Conservation (phyloP, 768 basidiomycete species). For the Hydnomerulius pinastri region DNA sequence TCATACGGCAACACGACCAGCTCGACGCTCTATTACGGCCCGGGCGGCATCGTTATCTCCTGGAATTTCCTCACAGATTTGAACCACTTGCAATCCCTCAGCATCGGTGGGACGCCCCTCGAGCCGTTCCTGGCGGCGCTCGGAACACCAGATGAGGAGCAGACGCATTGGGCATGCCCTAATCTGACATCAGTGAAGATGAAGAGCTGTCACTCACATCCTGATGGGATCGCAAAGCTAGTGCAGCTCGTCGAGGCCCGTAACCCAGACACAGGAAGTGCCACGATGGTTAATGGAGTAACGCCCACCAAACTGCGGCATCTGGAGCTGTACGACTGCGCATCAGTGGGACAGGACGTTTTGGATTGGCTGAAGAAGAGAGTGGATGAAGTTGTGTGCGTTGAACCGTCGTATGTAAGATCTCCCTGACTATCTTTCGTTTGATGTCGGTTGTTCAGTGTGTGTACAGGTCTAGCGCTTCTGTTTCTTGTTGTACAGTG, state of each 20-base stretch:
- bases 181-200: constrained; percentile 58
- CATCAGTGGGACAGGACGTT: constrained; percentile 66
- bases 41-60: constrained; percentile 57
- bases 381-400: constrained; percentile 62
- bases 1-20: constrained; percentile 49
- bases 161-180: constrained; percentile 63
- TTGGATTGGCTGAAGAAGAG: constrained; percentile 64
- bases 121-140: constrained; percentile 64
- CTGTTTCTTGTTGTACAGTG: constrained; percentile 3
- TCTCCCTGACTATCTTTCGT: constrained; percentile 21
- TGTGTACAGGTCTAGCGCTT: constrained; percentile 2
- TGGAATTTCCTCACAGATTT: constrained; percentile 71
- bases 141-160: constrained; percentile 61
- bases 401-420: constrained; percentile 56
- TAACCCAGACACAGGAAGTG: constrained; percentile 53
- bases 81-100: constrained; percentile 55
- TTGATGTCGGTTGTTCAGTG: neutral
- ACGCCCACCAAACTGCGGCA: constrained; percentile 53
- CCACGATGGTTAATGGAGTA: constrained; percentile 43
- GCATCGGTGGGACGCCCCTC: constrained; percentile 64
- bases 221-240: constrained; percentile 65
- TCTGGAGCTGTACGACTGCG: constrained; percentile 69
- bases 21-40: constrained; percentile 57
- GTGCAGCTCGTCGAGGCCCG: constrained; percentile 72
- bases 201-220: constrained; percentile 64